phyloP scores from a whole-genome alignment of 2,329 filamentous ascomycete species.

The Drechmeria coniospora region DNA sequence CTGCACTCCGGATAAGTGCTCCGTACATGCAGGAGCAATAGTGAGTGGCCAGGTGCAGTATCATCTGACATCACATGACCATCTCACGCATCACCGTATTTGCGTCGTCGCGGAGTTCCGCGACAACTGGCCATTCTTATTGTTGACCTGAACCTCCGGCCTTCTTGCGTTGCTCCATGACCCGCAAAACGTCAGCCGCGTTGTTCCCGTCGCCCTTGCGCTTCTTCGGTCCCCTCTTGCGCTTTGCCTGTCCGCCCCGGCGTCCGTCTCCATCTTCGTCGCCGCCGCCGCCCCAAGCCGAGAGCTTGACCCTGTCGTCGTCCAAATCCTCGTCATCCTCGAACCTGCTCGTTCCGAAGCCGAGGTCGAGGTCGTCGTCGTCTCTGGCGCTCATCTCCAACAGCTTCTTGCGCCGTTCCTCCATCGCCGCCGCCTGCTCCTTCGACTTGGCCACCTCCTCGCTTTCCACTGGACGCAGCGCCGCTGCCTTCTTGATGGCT shows the following conservation, averaged over 20 bases:
- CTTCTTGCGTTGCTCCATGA: constrained; percentile 48
- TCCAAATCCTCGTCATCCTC: constrained; percentile 81
- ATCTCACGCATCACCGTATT: too few relatives aligned
- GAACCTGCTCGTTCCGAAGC: constrained; percentile 76
- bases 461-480: constrained; percentile 35
- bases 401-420: constrained; percentile 59
- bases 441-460: constrained; percentile 23
- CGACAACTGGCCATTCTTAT: background rate
- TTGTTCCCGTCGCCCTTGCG: constrained; percentile 66
- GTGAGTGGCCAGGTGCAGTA: too few relatives aligned
- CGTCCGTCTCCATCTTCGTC: constrained; percentile 26
- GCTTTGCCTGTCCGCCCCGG: constrained; percentile 35
- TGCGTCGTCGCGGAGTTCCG: too few relatives aligned
- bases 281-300: constrained; percentile 44
- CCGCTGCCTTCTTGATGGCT: constrained; percentile 71
- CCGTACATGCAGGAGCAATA: too few relatives aligned
- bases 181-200: constrained; percentile 63
- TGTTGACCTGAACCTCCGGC: constrained; percentile 6
- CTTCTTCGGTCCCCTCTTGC: constrained; percentile 60
- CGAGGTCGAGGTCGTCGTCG: constrained; percentile 83
- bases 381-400: constrained; percentile 62
- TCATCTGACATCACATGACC: too few relatives aligned
- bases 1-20: too few relatives aligned
- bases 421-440: constrained; percentile 37
- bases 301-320: constrained; percentile 49